Evolutionary conservation across 2,329 filamentous ascomycete genomes (phyloP).

Genomic region (Pseudocercospora cruenta): DNA sequence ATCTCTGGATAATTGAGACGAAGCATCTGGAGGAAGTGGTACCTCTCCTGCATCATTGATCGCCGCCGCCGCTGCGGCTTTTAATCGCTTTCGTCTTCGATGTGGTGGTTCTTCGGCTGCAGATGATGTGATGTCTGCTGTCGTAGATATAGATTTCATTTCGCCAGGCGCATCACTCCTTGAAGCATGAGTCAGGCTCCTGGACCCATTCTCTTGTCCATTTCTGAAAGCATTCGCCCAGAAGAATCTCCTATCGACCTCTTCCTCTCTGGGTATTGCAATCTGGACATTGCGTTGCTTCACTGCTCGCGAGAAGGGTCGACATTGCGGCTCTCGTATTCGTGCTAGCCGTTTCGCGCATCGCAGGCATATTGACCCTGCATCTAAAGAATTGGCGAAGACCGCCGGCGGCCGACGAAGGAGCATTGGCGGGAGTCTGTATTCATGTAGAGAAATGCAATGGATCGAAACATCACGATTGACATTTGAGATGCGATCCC

Average conservation of each 20-base stretch:
- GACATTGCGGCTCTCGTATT: constrained; percentile 20
- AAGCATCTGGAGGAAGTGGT: constrained; percentile 61
- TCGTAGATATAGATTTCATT: not conserved
- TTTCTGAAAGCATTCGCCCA: constrained; percentile 38
- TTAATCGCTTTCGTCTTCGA: constrained; percentile 40
- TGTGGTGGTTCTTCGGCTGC: constrained; percentile 36
- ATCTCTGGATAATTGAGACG: constrained; percentile 61
- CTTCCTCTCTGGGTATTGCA: constrained; percentile 30
- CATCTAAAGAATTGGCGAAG: constrained; percentile 12
- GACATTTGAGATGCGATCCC: not conserved
- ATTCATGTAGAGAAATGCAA: not conserved
- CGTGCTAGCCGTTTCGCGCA: constrained; percentile 34
- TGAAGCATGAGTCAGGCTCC: not conserved
- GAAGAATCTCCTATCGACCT: constrained; percentile 40
- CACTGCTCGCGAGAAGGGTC: constrained; percentile 26
- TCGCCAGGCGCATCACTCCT: not conserved
- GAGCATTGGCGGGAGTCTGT: constrained; percentile 12
- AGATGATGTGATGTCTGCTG: not conserved
- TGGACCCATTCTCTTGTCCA: constrained; percentile 9
- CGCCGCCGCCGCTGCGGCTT: constrained; percentile 30
- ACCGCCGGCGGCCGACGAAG: constrained; percentile 16
- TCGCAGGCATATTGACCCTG: constrained; percentile 34
- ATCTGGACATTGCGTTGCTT: constrained; percentile 25
- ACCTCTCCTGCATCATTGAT: constrained; percentile 21
- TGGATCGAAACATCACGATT: constrained; percentile 1